Conservation (phyloP, 805 yeast species). For the Wickerhamomyces ciferrii region DNA sequence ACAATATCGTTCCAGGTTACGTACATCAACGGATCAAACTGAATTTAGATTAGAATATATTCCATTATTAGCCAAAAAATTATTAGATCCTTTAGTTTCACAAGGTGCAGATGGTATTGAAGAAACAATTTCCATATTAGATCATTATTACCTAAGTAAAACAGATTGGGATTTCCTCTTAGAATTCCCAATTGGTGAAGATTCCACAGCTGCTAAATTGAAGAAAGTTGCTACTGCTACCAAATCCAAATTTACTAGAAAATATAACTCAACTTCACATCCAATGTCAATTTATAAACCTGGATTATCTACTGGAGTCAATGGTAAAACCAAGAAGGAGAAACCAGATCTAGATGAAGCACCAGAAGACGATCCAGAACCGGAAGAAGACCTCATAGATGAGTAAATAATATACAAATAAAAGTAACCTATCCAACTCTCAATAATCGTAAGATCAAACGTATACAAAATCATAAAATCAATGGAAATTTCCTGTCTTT, state of each 20-base stretch:
- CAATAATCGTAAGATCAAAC: too few relatives aligned
- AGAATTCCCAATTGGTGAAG: slow-evolving; percentile 77
- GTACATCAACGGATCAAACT: slow-evolving; percentile 68
- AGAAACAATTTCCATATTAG: slow-evolving; percentile 68
- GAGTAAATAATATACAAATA: too few relatives aligned
- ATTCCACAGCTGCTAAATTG: slow-evolving; percentile 34
- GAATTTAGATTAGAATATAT: slow-evolving; percentile 76
- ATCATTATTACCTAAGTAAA: slow-evolving; percentile 76
- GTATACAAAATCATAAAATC: too few relatives aligned
- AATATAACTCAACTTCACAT: slow-evolving; percentile 70
- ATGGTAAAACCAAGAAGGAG: slow-evolving; percentile 16
- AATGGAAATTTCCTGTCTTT: too few relatives aligned
- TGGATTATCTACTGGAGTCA: slow-evolving; percentile 47
- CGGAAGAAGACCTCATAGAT: slow-evolving; percentile 13
- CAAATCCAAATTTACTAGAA: slow-evolving; percentile 82
- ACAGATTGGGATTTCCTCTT: slow-evolving; percentile 90
- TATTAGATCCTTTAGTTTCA: slow-evolving; percentile 53
- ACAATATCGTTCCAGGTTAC: slow-evolving; percentile 80
- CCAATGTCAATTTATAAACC: slow-evolving; percentile 82
- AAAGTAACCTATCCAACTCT: too few relatives aligned
- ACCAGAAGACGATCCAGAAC: slow-evolving; percentile 13
- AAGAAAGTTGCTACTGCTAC: slow-evolving; percentile 72
- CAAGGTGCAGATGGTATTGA: slow-evolving; percentile 60
- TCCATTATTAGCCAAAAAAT: slow-evolving; percentile 52
- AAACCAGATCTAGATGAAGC: slow-evolving; percentile 11